A percentile compares a stretch with the other conserved stretches of the same genome.
These are phyloP conservation scores for Phytopythium kandeliae DNA, from an alignment of 352 stramenopile genomes.

Conservation along the genomic window DNA sequence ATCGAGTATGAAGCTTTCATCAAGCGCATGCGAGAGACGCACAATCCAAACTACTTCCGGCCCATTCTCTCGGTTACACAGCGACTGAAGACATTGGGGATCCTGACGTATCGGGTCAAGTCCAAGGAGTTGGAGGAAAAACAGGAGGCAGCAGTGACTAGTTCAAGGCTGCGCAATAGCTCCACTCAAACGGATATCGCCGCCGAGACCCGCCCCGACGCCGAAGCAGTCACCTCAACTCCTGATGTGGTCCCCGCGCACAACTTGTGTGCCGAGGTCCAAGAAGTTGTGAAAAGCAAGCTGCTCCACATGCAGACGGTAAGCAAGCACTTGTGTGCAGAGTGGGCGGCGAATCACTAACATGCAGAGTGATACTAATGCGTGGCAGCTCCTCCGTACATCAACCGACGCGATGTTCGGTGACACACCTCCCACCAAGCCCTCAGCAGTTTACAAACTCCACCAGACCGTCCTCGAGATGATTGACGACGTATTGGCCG, in stretches of 20 bases:
- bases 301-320: background rate
- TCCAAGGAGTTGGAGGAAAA: no score
- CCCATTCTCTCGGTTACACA: background rate
- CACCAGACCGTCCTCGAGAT: background rate
- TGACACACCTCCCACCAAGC: background rate
- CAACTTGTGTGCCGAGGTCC: background rate
- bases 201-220: background rate
- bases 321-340: background rate
- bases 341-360: no score
- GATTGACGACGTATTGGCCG: background rate
- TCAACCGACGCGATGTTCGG: background rate
- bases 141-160: no score
- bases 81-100: background rate
- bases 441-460: background rate
- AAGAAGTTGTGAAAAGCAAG: background rate
- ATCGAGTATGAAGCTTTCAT: background rate
- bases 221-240: no score
- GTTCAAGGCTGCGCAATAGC: no score
- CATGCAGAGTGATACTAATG: no score
- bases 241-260: background rate
- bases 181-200: background rate
- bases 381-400: background rate
- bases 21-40: background rate
- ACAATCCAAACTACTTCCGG: background rate
- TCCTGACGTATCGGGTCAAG: no score